These are phyloP conservation scores for Bruguiera gymnorhiza DNA, from an alignment of 345 rosid species.

Conservation along the genomic window DNA sequence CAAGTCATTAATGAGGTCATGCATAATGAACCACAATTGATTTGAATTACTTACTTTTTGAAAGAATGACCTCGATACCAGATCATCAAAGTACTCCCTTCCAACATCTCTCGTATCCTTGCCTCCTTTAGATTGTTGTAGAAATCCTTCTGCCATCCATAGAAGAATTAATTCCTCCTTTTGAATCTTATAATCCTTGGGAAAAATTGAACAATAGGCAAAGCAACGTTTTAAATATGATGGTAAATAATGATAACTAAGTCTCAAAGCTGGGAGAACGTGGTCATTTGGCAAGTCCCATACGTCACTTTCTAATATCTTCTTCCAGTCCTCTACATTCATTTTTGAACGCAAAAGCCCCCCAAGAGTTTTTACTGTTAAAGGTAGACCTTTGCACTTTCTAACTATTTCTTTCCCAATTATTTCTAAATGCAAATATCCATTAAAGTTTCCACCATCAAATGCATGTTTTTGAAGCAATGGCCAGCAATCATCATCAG, in stretches of 20 bases:
- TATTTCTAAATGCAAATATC: neutral
- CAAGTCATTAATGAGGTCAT: slow-evolving; percentile 19
- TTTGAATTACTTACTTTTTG: neutral
- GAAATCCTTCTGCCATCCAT: slow-evolving; percentile 31
- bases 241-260: slow-evolving; percentile 8
- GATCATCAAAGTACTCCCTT: slow-evolving; percentile 10
- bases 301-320: neutral
- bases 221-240: slow-evolving; percentile 1
- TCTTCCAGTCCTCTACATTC: slow-evolving; percentile 2
- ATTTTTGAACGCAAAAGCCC: neutral
- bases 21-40: slow-evolving; percentile 8
- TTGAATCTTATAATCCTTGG: neutral
- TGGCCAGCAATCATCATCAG: neutral
- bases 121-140: neutral
- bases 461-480: slow-evolving; percentile 11
- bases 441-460: neutral
- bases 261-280: slow-evolving; percentile 7
- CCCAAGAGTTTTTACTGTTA: slow-evolving; percentile 3
- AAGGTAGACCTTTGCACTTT: slow-evolving; percentile 11
- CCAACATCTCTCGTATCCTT: slow-evolving; percentile 16
- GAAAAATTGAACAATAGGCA: slow-evolving; percentile 6
- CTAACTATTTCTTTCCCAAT: slow-evolving; percentile 2
- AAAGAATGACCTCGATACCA: slow-evolving; percentile 18
- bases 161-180: neutral
- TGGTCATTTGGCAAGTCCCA: neutral